phyloP scores from a whole-genome alignment of 768 basidiomycete species.

The Rhodotorula graminis region DNA sequence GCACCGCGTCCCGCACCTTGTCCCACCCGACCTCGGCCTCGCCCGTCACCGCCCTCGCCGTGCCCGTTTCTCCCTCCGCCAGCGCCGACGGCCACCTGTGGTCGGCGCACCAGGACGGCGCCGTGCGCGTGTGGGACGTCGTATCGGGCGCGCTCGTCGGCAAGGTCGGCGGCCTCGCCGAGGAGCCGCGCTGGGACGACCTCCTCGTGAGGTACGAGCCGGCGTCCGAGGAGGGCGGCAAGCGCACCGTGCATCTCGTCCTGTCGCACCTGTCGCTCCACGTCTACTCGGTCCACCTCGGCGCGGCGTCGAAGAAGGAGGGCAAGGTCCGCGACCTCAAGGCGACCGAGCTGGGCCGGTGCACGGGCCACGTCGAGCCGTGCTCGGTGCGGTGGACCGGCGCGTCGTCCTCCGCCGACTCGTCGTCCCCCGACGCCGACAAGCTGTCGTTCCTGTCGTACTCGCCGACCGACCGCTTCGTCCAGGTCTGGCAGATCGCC shows the following conservation, averaged over 20 bases:
- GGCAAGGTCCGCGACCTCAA: conserved; percentile 34
- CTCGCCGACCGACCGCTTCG: conserved; percentile 36
- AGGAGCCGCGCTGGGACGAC: conserved; percentile 31
- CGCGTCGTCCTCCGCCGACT: neutral
- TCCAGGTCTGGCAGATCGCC: conserved; percentile 31
- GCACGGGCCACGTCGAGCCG: conserved; percentile 36
- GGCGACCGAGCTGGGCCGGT: conserved; percentile 25
- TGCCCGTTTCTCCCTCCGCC: conserved; percentile 8
- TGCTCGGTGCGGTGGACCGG: conserved; percentile 26
- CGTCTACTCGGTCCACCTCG: conserved; percentile 29
- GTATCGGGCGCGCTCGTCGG: conserved; percentile 4
- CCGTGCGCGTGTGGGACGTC: conserved; percentile 34
- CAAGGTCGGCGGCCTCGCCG: conserved; percentile 24
- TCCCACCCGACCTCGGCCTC: conserved; percentile 26
- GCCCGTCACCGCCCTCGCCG: conserved; percentile 33
- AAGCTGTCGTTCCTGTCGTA: conserved; percentile 33
- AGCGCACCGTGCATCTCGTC: conserved; percentile 28
- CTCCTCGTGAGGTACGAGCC: conserved; percentile 32
- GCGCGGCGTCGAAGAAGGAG: conserved; percentile 32
- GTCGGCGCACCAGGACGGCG: conserved; percentile 34
- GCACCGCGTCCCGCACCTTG: conserved; percentile 11
- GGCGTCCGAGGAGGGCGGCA: conserved; percentile 4
- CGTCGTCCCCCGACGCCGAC: conserved; percentile 8
- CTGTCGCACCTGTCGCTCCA: conserved; percentile 33
- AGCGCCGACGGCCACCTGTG: conserved; percentile 28